Base-by-base conservation (phyloP, 164 flowering plant genomes). In the Nelumbo lutea region DNA sequence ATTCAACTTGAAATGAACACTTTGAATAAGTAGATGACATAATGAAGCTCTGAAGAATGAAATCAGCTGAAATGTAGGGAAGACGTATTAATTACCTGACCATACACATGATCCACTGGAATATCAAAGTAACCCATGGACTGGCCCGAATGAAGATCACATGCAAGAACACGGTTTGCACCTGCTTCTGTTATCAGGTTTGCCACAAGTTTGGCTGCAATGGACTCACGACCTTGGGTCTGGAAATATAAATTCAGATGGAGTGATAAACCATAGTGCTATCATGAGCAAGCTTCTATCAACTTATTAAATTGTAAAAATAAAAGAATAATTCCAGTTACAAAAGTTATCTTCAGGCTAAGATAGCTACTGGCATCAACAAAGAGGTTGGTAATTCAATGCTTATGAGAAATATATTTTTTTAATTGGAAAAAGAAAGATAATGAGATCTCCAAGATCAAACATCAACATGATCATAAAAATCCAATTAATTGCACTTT, bases 61-160 rank as follows among this genome's bases (percentile, higher is more conserved):
- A 73, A 62, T 11, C 46, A 47, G 15, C 10, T 55, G 46, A 48
- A n/a, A 52, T 47, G 50, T 9, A 52, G 42, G 14, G 43, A 57
- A 67, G 43, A n/a, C 51, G 2, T 42, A 39, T 52, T 38, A 38
- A 27, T 69, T 83, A 95, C 98, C 91, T 92, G 94, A 58, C 97
- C 90, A 71, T 90, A 86, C 14, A 95, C 94, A 79, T 95, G 98
- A 79, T 95, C 97, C 67, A 95, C 98, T 5, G 98, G 97, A 72
- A 95, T 95, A 72, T 95, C 98, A 85, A 95, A 95, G 78, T 95
- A 95, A 58, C 98, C 98, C 90, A 95, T 89, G 69, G 98, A 95
- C 75, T 95, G 98, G 38, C 98, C 98, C 72, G 98, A 95, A 80
- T 95, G 98, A 74, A 95, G 93, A 83, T 95, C 98, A 75, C 97